These are phyloP conservation scores for Cutaneotrichosporon sp. DNA, from an alignment of 1,284 basidiomycete species.

Conservation along the genomic window DNA sequence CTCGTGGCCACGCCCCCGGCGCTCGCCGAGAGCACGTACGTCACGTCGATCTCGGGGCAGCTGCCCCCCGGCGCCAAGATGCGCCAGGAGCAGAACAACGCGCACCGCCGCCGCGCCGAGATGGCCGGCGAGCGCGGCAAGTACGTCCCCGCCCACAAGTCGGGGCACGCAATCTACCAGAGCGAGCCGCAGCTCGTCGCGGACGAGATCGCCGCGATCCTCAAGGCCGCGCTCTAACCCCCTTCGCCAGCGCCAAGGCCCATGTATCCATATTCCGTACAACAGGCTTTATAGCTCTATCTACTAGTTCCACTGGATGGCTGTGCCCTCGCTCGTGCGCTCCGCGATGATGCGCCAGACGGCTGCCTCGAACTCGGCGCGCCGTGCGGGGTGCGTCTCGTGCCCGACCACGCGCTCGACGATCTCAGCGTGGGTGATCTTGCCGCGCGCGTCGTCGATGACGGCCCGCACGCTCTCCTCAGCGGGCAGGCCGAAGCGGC, in stretches of 20 bases:
- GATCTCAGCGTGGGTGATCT: conserved; percentile 44
- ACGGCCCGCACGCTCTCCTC: conserved; percentile 37
- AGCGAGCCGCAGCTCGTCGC: conserved; percentile 12
- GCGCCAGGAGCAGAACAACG: conserved; percentile 6
- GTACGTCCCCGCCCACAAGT: conserved; percentile 11
- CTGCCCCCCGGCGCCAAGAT: not conserved
- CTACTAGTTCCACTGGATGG: not conserved
- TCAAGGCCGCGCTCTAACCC: conserved; percentile 24
- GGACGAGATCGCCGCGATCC: conserved; percentile 55
- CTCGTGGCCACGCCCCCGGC: not conserved
- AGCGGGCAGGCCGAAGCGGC: conserved; percentile 50
- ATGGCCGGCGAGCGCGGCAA: conserved; percentile 1
- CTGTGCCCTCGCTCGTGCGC: not conserved
- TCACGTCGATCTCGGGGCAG: conserved; percentile 5
- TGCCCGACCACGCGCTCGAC: conserved; percentile 38
- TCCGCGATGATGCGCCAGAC: not conserved
- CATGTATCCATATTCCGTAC: not conserved
- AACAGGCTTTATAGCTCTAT: not conserved
- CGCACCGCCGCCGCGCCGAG: conserved; percentile 1
- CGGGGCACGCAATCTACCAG: conserved; percentile 6
- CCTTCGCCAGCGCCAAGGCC: not conserved
- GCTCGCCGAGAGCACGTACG: no score
- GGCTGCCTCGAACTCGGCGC: conserved; percentile 25
- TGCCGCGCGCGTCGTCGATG: conserved; percentile 43
- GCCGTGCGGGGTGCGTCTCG: conserved; percentile 29